These are phyloP conservation scores for Sporothrix humicola DNA, from an alignment of 2,329 filamentous ascomycete species.

Conservation along the genomic window DNA sequence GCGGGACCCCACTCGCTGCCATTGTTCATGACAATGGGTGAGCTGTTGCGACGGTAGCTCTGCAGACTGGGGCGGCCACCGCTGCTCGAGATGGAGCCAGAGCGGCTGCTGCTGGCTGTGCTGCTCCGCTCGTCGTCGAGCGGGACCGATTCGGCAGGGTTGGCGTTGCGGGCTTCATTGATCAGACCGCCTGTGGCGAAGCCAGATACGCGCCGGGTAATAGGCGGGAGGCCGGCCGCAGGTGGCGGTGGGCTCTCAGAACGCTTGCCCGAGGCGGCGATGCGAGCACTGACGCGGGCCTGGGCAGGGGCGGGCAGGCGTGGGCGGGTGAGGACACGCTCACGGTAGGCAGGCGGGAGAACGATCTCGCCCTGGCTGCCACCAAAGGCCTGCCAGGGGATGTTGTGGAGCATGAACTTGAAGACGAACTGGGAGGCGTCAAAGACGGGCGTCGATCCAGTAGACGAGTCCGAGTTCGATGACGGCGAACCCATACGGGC, in stretches of 20 bases:
- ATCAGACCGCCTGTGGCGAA: constrained; percentile 54
- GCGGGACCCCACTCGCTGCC: constrained; percentile 19
- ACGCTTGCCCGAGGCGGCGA: constrained; percentile 40
- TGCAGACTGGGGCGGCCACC: constrained; percentile 25
- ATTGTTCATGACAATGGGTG: background rate
- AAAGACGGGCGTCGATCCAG: constrained; percentile 60
- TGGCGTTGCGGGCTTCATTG: constrained; percentile 58
- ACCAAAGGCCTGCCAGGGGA: constrained; percentile 42
- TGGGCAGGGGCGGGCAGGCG: constrained; percentile 75
- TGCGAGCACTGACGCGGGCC: constrained; percentile 57
- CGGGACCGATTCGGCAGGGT: constrained; percentile 35
- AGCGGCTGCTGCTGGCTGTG: constrained; percentile 31
- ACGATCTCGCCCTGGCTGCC: constrained; percentile 54
- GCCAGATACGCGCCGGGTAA: constrained; percentile 57
- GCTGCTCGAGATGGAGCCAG: constrained; percentile 33
- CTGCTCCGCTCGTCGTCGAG: constrained; percentile 31
- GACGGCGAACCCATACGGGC: constrained; percentile 45
- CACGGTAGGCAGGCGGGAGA: constrained; percentile 56
- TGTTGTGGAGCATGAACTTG: constrained; percentile 70
- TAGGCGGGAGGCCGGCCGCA: constrained; percentile 49
- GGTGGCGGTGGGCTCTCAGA: constrained; percentile 50
- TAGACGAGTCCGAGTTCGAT: constrained; percentile 58
- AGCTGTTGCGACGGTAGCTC: constrained; percentile 21
- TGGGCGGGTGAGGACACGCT: constrained; percentile 70
- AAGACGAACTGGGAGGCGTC: constrained; percentile 69